These are phyloP conservation scores for Arabis hirsuta DNA, from an alignment of 345 rosid genomes.

Conservation along the genomic window DNA sequence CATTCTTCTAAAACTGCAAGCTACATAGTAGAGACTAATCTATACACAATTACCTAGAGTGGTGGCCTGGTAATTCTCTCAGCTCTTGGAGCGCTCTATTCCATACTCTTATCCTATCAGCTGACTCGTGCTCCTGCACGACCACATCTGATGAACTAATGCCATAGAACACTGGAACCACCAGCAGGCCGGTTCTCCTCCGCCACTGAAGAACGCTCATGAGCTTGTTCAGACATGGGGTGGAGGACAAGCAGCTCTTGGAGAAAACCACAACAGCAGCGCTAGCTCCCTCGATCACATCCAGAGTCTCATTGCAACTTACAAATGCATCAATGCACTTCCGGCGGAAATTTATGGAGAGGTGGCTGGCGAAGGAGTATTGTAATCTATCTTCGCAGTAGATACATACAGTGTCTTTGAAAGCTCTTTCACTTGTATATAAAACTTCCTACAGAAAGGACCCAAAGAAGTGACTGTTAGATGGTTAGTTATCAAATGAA, in stretches of 20 bases:
- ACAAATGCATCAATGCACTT: neutral
- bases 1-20: neutral
- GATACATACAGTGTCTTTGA: constrained; percentile 3
- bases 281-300: neutral
- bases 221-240: constrained; percentile 15
- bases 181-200: neutral
- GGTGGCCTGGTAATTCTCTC: constrained; percentile 3
- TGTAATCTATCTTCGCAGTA: constrained; percentile 14
- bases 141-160: constrained; percentile 8
- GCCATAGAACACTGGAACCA: constrained; percentile 38
- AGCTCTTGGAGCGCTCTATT: neutral
- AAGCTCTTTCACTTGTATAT: neutral
- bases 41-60: neutral
- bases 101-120: constrained; percentile 14
- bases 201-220: neutral
- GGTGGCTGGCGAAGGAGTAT: constrained; percentile 28
- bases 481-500: neutral
- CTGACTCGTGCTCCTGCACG: neutral
- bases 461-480: neutral
- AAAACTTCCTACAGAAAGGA: neutral
- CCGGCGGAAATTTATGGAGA: constrained; percentile 1
- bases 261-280: constrained; percentile 26
- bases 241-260: neutral
- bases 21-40: neutral
- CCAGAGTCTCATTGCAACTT: neutral